Percentiles rank a stretch among this genome's conserved stretches.
phyloP scores from a whole-genome alignment of 2,329 filamentous ascomycete species.

The Endoconidiophora laricicola region DNA sequence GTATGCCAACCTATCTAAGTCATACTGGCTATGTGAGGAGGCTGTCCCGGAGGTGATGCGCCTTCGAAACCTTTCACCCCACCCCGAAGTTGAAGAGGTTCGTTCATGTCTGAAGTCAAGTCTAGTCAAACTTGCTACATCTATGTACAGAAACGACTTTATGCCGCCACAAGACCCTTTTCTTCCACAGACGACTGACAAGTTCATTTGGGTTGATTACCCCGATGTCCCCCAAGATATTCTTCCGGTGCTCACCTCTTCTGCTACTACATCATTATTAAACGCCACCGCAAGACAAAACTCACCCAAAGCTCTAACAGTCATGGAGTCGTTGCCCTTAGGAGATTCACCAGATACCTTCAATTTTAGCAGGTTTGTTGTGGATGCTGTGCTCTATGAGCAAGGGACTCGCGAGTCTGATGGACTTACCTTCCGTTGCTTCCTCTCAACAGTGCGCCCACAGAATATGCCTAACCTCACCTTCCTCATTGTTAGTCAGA shows the following conservation, averaged over 20 bases:
- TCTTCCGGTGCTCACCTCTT: slow-evolving; percentile 43
- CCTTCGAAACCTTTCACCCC: slow-evolving; percentile 25
- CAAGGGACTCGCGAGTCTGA: slow-evolving; percentile 47
- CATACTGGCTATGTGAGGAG: slow-evolving; percentile 59
- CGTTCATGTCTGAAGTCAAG: slow-evolving; percentile 43
- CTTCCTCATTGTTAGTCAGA: slow-evolving; percentile 64
- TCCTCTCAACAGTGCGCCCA: slow-evolving; percentile 58
- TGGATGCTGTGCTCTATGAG: slow-evolving; percentile 59
- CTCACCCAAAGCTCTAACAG: slow-evolving; percentile 29
- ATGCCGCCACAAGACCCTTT: slow-evolving; percentile 52
- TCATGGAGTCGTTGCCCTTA: slow-evolving; percentile 53
- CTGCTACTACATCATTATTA: slow-evolving; percentile 25
- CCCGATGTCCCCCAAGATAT: slow-evolving; percentile 57
- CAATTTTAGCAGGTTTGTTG: slow-evolving; percentile 63
- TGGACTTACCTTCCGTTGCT: slow-evolving; percentile 52
- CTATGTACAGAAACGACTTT: slow-evolving; percentile 71
- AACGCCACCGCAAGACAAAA: slow-evolving; percentile 29
- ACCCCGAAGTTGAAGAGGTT: slow-evolving; percentile 34
- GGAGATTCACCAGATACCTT: slow-evolving; percentile 60
- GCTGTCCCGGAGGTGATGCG: slow-evolving; percentile 33
- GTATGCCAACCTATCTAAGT: slow-evolving; percentile 71
- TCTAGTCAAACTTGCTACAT: slow-evolving; percentile 57
- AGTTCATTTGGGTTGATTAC: slow-evolving; percentile 67
- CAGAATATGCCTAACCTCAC: slow-evolving; percentile 52
- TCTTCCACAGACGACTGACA: slow-evolving; percentile 64